phyloP scores from a whole-genome alignment of 2,329 filamentous ascomycete genomes.

The Tympanopsis confertula region DNA sequence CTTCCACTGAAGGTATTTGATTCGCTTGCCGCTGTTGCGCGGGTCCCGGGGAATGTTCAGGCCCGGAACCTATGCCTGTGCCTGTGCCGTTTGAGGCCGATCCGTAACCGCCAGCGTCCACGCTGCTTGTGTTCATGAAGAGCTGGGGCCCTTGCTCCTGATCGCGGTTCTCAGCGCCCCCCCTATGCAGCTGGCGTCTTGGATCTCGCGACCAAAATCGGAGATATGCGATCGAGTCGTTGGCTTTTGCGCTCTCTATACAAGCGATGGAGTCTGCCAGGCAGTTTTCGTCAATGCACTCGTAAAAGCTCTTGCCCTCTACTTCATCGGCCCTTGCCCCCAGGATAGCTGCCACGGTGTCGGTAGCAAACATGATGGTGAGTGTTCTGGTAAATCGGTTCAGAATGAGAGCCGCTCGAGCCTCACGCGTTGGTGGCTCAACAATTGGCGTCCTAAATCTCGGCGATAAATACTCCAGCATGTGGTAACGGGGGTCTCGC shows the following conservation, averaged over 20 bases:
- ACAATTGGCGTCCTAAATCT: slow-evolving; percentile 59
- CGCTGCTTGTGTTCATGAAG: slow-evolving; percentile 14
- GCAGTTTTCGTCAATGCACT: slow-evolving; percentile 71
- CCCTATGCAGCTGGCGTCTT: slow-evolving; percentile 39
- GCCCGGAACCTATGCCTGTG: slow-evolving; percentile 3
- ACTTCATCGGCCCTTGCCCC: slow-evolving; percentile 61
- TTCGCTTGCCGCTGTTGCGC: slow-evolving; percentile 11
- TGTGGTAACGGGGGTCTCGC: slow-evolving; percentile 75
- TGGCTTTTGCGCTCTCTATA: slow-evolving; percentile 75
- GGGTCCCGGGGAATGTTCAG: slow-evolving; percentile 13
- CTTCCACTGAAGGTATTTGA: slow-evolving; percentile 42
- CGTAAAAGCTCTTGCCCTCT: slow-evolving; percentile 72
- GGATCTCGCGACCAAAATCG: slow-evolving; percentile 78
- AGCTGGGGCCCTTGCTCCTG: slow-evolving; percentile 23
- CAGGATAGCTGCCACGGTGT: slow-evolving; percentile 63
- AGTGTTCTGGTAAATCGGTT: slow-evolving; percentile 77
- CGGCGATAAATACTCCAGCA: slow-evolving; percentile 73
- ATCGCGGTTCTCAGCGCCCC: slow-evolving; percentile 25
- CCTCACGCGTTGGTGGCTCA: slow-evolving; percentile 67
- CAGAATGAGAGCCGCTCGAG: slow-evolving; percentile 71
- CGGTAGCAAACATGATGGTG: slow-evolving; percentile 78
- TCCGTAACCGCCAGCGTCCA: no score
- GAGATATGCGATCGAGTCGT: slow-evolving; percentile 82
- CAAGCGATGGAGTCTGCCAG: slow-evolving; percentile 66
- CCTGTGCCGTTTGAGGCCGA: slow-evolving; percentile 8